phyloP scores from a whole-genome alignment of 768 basidiomycete species.

The Lyophyllum shimeji region DNA sequence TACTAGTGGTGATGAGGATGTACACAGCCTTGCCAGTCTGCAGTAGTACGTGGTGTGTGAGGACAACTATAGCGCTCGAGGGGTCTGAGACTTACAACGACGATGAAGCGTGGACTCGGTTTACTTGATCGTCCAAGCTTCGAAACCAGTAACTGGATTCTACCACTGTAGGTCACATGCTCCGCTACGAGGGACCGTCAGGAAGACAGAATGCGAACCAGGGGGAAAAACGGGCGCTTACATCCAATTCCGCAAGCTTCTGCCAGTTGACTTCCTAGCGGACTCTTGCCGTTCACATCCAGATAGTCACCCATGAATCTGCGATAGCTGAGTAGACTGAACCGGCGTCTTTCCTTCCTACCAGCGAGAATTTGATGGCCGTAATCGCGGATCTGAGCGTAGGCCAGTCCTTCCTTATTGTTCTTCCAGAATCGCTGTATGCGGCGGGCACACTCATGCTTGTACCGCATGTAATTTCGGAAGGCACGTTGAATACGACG shows the following conservation, averaged over 20 bases:
- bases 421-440: slow-evolving; percentile 99
- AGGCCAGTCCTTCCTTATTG: slow-evolving; percentile 91
- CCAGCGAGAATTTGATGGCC: slow-evolving; percentile 91
- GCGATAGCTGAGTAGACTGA: slow-evolving; percentile 90
- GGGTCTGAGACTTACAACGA: slow-evolving; percentile 64
- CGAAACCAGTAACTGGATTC: slow-evolving; percentile 80
- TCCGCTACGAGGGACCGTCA: slow-evolving; percentile 48
- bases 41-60: background rate
- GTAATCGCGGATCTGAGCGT: slow-evolving; percentile 89
- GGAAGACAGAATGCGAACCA: background rate
- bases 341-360: slow-evolving; percentile 91
- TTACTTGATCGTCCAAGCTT: slow-evolving; percentile 87
- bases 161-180: slow-evolving; percentile 79
- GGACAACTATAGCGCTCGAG: background rate
- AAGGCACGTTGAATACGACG: slow-evolving; percentile 93
- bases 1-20: slow-evolving; percentile 61
- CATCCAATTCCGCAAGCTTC: slow-evolving; percentile 72
- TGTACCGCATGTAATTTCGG: slow-evolving; percentile 94
- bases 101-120: slow-evolving; percentile 85
- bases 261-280: slow-evolving; percentile 76
- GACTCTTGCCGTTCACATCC: slow-evolving; percentile 77
- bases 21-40: slow-evolving; percentile 87
- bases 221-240: slow-evolving; percentile 34
- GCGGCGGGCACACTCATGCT: slow-evolving; percentile 89
- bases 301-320: slow-evolving; percentile 97